Evolutionary conservation across 2,329 filamentous ascomycete genomes (phyloP), one percentile per base, ranked within the genome.

Genomic region (Corniculantispora saksenae): DNA sequence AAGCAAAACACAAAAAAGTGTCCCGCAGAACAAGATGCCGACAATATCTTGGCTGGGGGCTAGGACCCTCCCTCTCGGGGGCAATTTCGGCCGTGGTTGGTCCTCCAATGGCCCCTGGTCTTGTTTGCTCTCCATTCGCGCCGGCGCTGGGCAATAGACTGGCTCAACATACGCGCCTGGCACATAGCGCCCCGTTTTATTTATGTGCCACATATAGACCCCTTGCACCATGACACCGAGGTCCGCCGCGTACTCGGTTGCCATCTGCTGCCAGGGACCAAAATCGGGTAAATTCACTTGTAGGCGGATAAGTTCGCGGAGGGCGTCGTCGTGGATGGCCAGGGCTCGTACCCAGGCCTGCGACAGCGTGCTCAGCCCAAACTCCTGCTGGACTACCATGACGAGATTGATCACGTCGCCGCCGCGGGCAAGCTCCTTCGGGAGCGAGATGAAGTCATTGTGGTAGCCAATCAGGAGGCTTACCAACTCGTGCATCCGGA

Each of bases 361-460:
- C 13, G 13, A 3, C 48, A 51, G 25, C 45, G 45, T 47, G 21
- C 25, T 17, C 48, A 51, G 12, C 25, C 12, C 48, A 6, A 51
- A 27, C 23, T 51, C 48, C 4, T 12, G 13, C 48, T 51, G 48
- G 23, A 51, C 25, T 23, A 27, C 29, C 53, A 38, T 55, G 17
- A 55, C 53, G 29, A 55, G 53, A n/a, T 55, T 38, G 19, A 55
- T 19, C 9, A 55, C 53, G 25, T 55, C 53, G 19, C 53, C 53
- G 27, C 29, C 29, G 19, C 53, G 53, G 17, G 53, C 53, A 27
- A 38, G 53, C 29, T 55, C 53, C 29, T 55, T 55, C 3, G 53
- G 53, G 5, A 55, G 53, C 32, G 53, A 55, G 32, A 55, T 38
- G 25, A 55, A 38, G 32, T 55, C 53, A 29, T 55, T 55, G 53